phyloP scores from a whole-genome alignment of 495 filamentous ascomycete species.

The Collariella sp. region DNA sequence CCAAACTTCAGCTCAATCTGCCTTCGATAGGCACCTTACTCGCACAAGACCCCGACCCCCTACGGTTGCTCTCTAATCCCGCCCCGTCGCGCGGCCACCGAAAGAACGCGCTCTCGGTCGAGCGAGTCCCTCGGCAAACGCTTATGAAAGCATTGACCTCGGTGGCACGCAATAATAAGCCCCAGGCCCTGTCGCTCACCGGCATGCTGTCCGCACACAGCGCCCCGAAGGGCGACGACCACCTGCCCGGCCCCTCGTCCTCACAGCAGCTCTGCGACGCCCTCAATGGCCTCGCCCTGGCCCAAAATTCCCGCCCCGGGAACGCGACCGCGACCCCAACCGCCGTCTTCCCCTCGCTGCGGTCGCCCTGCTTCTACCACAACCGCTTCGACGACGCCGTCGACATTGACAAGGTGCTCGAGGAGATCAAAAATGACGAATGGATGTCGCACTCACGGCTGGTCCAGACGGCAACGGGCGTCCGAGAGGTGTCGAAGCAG shows the following conservation, averaged over 20 bases:
- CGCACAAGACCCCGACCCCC: conserved; percentile 3
- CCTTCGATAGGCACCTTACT: conserved; percentile 9
- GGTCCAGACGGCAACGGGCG: conserved; percentile 88
- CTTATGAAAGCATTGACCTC: conserved; percentile 84
- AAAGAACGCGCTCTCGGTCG: conserved; percentile 57
- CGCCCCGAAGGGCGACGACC: conserved; percentile 35
- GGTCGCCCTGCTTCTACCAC: conserved; percentile 96
- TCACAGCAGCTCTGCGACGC: conserved; percentile 58
- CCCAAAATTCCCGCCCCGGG: conserved; percentile 27
- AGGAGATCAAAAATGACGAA: conserved; percentile 87
- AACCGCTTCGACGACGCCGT: conserved; percentile 92
- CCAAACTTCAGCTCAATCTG: conserved; percentile 4
- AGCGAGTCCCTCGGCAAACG: conserved; percentile 72
- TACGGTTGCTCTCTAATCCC: neutral
- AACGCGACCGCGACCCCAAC: conserved; percentile 41
- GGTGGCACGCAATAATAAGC: conserved; percentile 53
- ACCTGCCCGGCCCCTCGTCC: conserved; percentile 40
- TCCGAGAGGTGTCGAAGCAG: conserved; percentile 90
- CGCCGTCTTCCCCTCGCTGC: conserved; percentile 57
- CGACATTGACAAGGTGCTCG: conserved; percentile 87
- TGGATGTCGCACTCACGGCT: conserved; percentile 85
- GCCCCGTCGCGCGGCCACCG: conserved; percentile 34
- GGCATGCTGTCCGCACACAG: conserved; percentile 41
- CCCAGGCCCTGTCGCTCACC: conserved; percentile 46
- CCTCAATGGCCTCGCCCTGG: conserved; percentile 51